Percentiles rank a stretch among this genome's conserved stretches.
Evolutionary conservation across 2,329 filamentous ascomycete species (phyloP).

Genomic region (Didymosphaeria variabile): DNA sequence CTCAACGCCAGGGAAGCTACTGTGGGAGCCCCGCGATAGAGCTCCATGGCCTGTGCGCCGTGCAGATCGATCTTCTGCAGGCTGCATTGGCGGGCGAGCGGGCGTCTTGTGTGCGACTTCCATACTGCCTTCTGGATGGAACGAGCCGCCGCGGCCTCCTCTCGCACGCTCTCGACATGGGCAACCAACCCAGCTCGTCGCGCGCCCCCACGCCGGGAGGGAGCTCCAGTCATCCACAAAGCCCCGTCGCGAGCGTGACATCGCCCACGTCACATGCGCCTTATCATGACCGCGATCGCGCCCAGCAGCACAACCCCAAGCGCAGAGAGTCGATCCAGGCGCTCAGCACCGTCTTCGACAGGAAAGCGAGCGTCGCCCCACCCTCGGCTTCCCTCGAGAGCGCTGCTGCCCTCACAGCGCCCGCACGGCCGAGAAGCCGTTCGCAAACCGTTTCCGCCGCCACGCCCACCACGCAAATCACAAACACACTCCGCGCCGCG

Average conservation of each 20-base stretch:
- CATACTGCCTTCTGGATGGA: slow-evolving; percentile 16
- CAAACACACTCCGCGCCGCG: slow-evolving; percentile 42
- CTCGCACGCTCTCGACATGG: slow-evolving; percentile 32
- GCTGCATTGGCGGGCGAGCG: slow-evolving; percentile 22
- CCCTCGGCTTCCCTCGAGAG: slow-evolving; percentile 50
- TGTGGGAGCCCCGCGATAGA: slow-evolving; percentile 18
- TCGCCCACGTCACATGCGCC: slow-evolving; percentile 29
- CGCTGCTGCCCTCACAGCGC: slow-evolving; percentile 43
- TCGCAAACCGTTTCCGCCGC: slow-evolving; percentile 35
- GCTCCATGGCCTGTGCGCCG: slow-evolving; percentile 22
- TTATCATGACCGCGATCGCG: slow-evolving; percentile 50
- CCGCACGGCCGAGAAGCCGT: slow-evolving; percentile 38
- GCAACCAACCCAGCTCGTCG: slow-evolving; percentile 42
- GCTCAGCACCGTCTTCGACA: slow-evolving; percentile 36
- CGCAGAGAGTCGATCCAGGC: slow-evolving; percentile 53
- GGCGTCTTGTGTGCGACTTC: neutral
- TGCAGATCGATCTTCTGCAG: slow-evolving; percentile 10
- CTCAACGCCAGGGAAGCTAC: slow-evolving; percentile 6
- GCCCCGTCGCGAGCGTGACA: slow-evolving; percentile 30
- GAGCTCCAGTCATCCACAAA: slow-evolving; percentile 38
- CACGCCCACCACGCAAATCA: slow-evolving; percentile 34
- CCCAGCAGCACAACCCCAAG: slow-evolving; percentile 38
- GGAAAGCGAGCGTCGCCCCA: slow-evolving; percentile 49
- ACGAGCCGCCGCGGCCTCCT: slow-evolving; percentile 11
- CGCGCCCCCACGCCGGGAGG: slow-evolving; percentile 32